phyloP scores from a whole-genome alignment of 352 stramenopile species.

The Globisporangium cystogenes region DNA sequence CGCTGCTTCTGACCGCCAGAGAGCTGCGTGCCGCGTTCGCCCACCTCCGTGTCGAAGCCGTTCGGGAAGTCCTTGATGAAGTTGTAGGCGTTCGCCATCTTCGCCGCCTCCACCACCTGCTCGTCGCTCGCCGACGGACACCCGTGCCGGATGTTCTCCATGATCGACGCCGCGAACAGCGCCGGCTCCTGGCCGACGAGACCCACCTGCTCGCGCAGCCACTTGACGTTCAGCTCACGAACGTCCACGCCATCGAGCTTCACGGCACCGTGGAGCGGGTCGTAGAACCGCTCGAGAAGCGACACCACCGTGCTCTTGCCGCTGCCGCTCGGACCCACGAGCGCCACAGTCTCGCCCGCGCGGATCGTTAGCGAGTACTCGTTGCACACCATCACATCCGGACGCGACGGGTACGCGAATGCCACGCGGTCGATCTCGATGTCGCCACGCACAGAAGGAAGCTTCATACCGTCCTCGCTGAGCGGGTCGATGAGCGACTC shows the following conservation, averaged over 20 bases:
- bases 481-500: conserved; percentile 53
- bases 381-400: conserved; percentile 45
- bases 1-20: conserved; percentile 24
- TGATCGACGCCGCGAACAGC: conserved; percentile 33
- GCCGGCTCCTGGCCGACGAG: conserved; percentile 85
- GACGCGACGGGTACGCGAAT: conserved; percentile 56
- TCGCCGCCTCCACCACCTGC: conserved; percentile 36
- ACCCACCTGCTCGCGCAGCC: conserved; percentile 70
- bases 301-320: not conserved
- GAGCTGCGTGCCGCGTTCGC: conserved; percentile 80
- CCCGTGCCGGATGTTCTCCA: conserved; percentile 78
- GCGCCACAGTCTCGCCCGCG: conserved; percentile 48
- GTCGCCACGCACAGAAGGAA: conserved; percentile 17
- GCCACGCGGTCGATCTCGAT: conserved; percentile 87
- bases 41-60: conserved; percentile 86
- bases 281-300: conserved; percentile 1
- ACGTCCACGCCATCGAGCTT: conserved; percentile 41
- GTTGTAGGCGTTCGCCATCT: conserved; percentile 79
- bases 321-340: not conserved
- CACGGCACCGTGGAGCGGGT: conserved; percentile 35
- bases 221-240: conserved; percentile 72
- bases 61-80: conserved; percentile 91
- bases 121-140: conserved; percentile 39
- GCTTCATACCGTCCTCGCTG: conserved; percentile 19
- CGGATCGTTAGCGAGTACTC: conserved; percentile 55